phyloP scores from a whole-genome alignment of 192 early-diverging fungal genomes.

The Umbelopsis ramanniana region DNA sequence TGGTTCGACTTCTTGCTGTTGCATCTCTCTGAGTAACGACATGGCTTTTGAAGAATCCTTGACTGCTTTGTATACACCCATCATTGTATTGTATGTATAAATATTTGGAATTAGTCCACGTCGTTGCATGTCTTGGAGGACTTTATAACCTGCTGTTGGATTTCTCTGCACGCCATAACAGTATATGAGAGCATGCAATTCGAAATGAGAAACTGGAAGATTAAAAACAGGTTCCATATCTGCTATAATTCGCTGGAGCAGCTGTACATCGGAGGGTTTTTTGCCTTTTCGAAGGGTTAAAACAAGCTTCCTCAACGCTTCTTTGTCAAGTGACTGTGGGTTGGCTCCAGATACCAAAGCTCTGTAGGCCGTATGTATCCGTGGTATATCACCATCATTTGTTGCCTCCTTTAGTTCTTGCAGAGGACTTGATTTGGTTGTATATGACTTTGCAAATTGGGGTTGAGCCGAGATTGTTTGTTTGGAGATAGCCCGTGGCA shows the following conservation, averaged over 20 bases:
- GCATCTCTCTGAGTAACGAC: slow-evolving; percentile 25
- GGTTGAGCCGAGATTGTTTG: not conserved
- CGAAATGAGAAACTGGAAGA: slow-evolving; percentile 24
- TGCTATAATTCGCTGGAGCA: slow-evolving; percentile 12
- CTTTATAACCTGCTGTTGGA: slow-evolving; percentile 23
- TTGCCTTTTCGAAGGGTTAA: slow-evolving; percentile 20
- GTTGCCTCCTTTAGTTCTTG: slow-evolving; percentile 10
- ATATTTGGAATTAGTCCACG: slow-evolving; percentile 29
- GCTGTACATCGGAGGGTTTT: slow-evolving; percentile 19
- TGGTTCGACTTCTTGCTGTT: slow-evolving; percentile 3
- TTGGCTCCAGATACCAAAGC: not conserved
- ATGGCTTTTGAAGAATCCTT: slow-evolving; percentile 10
- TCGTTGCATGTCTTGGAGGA: slow-evolving; percentile 34
- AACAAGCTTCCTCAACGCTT: slow-evolving; percentile 4
- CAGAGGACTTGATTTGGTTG: not conserved
- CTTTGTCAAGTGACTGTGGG: not conserved
- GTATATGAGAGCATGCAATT: slow-evolving; percentile 34
- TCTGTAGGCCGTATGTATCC: slow-evolving; percentile 7
- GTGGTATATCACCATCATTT: slow-evolving; percentile 10
- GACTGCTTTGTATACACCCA: slow-evolving; percentile 33
- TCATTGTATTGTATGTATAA: slow-evolving; percentile 40
- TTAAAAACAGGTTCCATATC: slow-evolving; percentile 26
- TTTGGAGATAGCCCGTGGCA: not conserved
- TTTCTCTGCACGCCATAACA: slow-evolving; percentile 27
- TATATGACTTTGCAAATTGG: not conserved